Evolutionary conservation across 257 asterid species (phyloP).

Genomic region (Craterostigma plantagineum): DNA sequence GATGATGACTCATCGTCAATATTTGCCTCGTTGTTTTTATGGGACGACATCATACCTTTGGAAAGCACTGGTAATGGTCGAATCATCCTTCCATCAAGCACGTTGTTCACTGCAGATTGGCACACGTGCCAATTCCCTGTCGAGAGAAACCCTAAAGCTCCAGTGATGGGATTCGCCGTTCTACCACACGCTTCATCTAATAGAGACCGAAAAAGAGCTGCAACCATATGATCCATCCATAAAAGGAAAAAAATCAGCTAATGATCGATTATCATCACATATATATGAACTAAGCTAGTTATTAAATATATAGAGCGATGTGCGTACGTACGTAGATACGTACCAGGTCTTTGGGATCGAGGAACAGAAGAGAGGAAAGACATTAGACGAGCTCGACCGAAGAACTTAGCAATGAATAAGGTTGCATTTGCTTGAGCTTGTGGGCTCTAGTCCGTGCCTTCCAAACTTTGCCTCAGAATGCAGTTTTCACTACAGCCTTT

Average conservation of each 20-base stretch:
- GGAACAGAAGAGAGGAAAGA: conserved; percentile 62
- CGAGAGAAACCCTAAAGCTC: conserved; percentile 63
- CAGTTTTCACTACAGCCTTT: conserved; percentile 74
- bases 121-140: conserved; percentile 75
- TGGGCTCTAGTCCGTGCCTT: conserved; percentile 41
- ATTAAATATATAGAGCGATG: neutral
- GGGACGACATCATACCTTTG: too few species aligned
- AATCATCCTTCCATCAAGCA: conserved; percentile 28
- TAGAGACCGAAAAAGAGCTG: conserved; percentile 71
- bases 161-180: conserved; percentile 67
- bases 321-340: too few species aligned
- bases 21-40: too few species aligned
- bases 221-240: neutral
- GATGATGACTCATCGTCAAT: too few species aligned
- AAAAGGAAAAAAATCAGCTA: neutral
- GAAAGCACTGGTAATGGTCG: too few species aligned
- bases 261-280: too few species aligned
- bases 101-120: conserved; percentile 76
- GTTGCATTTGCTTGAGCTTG: conserved; percentile 75
- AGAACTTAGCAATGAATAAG: conserved; percentile 70
- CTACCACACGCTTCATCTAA: conserved; percentile 79
- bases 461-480: conserved; percentile 57
- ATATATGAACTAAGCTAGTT: too few species aligned
- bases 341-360: conserved; percentile 62
- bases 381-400: conserved; percentile 84